Percentiles rank a stretch among this genome's conserved stretches.
Evolutionary conservation across 495 filamentous ascomycete species (phyloP).

Genomic region (Melanomma pulvis-pyrius): DNA sequence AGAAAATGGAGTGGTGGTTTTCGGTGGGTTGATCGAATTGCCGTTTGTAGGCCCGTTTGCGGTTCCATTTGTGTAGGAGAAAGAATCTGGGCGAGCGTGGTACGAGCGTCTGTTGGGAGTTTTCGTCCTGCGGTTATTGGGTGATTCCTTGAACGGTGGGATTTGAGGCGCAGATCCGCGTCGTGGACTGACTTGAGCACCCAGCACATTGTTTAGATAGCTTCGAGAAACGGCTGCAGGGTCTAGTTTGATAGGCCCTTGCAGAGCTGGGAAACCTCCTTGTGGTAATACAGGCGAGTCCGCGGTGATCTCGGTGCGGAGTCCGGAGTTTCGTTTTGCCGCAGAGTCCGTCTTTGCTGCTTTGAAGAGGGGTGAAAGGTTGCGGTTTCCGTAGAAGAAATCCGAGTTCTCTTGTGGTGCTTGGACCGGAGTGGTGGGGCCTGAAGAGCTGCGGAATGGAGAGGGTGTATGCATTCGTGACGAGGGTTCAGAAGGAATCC

Average conservation of each 20-base stretch:
- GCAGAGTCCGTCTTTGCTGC: slow-evolving; percentile 35
- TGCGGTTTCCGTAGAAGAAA: slow-evolving; percentile 46
- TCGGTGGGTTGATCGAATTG: background rate
- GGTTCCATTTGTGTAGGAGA: slow-evolving; percentile 2
- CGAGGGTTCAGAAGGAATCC: slow-evolving; percentile 26
- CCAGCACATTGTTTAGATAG: slow-evolving; percentile 2
- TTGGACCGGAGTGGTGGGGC: slow-evolving; percentile 39
- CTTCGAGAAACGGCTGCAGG: slow-evolving; percentile 5
- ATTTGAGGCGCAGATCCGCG: slow-evolving; percentile 26
- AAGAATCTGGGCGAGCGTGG: slow-evolving; percentile 25
- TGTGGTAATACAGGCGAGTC: slow-evolving; percentile 24
- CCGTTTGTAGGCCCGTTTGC: slow-evolving; percentile 2
- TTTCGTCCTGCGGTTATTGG: slow-evolving; percentile 8
- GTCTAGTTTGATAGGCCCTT: slow-evolving; percentile 6
- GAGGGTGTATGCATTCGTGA: slow-evolving; percentile 32
- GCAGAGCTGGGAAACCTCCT: slow-evolving; percentile 7
- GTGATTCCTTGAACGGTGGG: background rate
- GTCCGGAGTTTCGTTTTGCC: slow-evolving; percentile 29
- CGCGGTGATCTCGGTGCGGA: slow-evolving; percentile 31
- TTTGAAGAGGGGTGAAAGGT: slow-evolving; percentile 47
- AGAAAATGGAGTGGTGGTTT: slow-evolving; percentile 3
- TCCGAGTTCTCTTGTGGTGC: slow-evolving; percentile 11
- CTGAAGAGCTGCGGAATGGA: slow-evolving; percentile 30
- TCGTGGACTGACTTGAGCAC: slow-evolving; percentile 12
- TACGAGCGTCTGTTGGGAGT: slow-evolving; percentile 14